Conservation (phyloP, 768 basidiomycete species). For the Boletus sp. region DNA sequence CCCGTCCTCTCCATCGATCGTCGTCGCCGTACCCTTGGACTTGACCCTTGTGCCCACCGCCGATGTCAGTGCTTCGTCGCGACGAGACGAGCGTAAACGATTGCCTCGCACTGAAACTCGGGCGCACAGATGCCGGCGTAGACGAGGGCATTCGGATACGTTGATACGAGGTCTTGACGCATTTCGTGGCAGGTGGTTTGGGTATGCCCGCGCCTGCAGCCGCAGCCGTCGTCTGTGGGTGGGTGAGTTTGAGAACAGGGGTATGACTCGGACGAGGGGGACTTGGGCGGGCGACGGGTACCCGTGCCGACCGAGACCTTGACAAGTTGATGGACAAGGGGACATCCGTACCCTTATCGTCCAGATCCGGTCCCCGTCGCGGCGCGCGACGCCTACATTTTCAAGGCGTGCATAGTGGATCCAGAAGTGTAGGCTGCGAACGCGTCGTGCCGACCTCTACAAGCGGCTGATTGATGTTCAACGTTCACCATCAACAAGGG, state of each 20-base stretch:
- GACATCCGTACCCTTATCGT: conserved; percentile 4
- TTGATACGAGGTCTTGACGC: conserved; percentile 17
- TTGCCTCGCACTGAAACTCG: neutral
- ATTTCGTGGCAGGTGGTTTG: conserved; percentile 9
- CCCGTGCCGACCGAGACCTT: conserved; percentile 20
- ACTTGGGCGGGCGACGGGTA: neutral
- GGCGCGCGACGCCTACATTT: conserved; percentile 25
- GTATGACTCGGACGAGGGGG: neutral
- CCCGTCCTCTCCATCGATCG: conserved; percentile 10
- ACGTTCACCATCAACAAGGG: conserved; percentile 22
- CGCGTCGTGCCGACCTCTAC: conserved; percentile 1
- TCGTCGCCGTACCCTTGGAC: conserved; percentile 1
- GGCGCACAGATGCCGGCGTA: conserved; percentile 12
- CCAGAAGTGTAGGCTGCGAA: conserved; percentile 16
- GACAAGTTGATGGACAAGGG: conserved; percentile 33
- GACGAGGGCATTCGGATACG: conserved; percentile 28
- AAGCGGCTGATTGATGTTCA: conserved; percentile 14
- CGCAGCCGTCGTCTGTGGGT: conserved; percentile 15
- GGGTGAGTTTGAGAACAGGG: conserved; percentile 6
- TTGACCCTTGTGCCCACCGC: conserved; percentile 16
- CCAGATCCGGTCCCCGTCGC: conserved; percentile 2
- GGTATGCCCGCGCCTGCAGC: neutral
- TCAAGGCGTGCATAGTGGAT: conserved; percentile 32
- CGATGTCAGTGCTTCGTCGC: conserved; percentile 28
- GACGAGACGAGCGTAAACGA: conserved; percentile 19